Percentiles rank a stretch among this genome's conserved stretches.
These are phyloP conservation scores for Pythium vanterpoolii DNA, from an alignment of 352 stramenopile genomes.

Conservation along the genomic window DNA sequence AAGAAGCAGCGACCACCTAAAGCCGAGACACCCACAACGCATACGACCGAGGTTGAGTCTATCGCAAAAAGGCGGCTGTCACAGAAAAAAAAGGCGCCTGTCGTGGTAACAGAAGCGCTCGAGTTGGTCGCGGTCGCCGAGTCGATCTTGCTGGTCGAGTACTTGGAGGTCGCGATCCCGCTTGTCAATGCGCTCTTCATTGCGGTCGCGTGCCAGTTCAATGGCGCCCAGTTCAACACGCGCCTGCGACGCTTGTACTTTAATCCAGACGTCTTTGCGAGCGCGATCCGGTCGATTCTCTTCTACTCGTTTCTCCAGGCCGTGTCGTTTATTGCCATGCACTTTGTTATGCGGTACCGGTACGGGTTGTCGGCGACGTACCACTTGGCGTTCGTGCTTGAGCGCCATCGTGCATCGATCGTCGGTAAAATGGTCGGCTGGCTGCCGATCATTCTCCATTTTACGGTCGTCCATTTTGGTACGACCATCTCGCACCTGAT, in stretches of 20 bases:
- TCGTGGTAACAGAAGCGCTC: neutral
- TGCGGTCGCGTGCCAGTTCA: constrained; percentile 7
- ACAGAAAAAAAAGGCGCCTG: neutral
- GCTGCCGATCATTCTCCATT: constrained; percentile 19
- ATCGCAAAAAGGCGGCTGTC: neutral
- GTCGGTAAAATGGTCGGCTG: constrained; percentile 26
- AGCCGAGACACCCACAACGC: too few relatives aligned
- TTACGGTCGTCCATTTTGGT: constrained; percentile 11
- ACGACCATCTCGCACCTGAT: neutral
- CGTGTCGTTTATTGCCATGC: constrained; percentile 16
- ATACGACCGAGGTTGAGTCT: neutral
- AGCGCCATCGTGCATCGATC: constrained; percentile 20
- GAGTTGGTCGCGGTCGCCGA: constrained; percentile 15
- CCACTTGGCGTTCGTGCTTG: constrained; percentile 26
- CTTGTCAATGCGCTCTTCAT: constrained; percentile 22
- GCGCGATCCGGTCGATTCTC: constrained; percentile 8
- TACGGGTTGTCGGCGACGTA: constrained; percentile 20
- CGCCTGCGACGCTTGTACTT: constrained; percentile 7
- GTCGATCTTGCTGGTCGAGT: constrained; percentile 27
- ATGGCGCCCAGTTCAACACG: constrained; percentile 15
- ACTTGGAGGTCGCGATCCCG: constrained; percentile 25
- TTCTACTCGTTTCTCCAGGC: constrained; percentile 25
- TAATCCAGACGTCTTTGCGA: neutral
- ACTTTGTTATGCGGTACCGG: constrained; percentile 20
- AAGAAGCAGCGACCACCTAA: neutral